Evolutionary conservation across 2,329 filamentous ascomycete species (phyloP).

Genomic region (Gaeumannomyces sp.): DNA sequence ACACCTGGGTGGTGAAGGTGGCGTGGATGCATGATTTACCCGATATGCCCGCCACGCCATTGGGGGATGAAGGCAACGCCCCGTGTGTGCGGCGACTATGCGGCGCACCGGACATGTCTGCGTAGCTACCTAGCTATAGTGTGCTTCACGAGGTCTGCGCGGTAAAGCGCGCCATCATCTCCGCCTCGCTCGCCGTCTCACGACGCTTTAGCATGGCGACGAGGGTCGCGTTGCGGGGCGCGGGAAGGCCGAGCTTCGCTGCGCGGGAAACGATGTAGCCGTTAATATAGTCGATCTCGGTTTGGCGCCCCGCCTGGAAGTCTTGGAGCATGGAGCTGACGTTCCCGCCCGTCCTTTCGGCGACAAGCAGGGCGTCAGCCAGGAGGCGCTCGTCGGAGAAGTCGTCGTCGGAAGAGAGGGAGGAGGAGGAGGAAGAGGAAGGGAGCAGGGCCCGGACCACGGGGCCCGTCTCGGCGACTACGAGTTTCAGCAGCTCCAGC

Average conservation of each 20-base stretch:
- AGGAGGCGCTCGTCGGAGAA: conserved; percentile 5
- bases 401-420: no score
- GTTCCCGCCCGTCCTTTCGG: conserved; percentile 44
- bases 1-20: no score
- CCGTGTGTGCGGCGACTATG: no score
- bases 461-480: conserved; percentile 54
- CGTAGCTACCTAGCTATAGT: no score
- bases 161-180: neutral
- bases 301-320: conserved; percentile 41
- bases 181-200: neutral
- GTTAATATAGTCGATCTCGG: conserved; percentile 54
- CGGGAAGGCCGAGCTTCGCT: neutral
- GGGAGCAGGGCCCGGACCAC: conserved; percentile 30
- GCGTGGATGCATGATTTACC: no score
- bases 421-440: no score
- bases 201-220: conserved; percentile 2
- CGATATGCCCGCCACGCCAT: no score
- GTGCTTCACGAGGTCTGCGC: neutral
- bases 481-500: conserved; percentile 14
- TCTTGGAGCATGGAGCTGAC: conserved; percentile 60
- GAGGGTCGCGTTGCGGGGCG: conserved; percentile 1
- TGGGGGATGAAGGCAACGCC: no score
- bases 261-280: conserved; percentile 25
- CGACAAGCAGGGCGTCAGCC: conserved; percentile 23
- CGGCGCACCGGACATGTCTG: no score